Evolutionary conservation across 139 green algal species (phyloP).

Genomic region (Spirogloea muscicola): DNA sequence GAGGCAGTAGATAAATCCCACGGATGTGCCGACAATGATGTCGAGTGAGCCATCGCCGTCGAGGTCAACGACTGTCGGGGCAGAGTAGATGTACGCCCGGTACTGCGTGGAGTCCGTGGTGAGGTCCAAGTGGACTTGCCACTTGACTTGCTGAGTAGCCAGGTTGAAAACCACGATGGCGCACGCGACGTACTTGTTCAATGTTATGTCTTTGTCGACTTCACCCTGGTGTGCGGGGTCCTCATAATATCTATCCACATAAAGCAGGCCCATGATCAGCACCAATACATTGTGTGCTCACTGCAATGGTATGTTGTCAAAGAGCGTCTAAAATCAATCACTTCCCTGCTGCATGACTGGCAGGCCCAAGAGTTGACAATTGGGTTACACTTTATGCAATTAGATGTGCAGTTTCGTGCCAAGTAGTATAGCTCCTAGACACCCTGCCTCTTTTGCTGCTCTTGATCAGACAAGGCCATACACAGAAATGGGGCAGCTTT

Average conservation of each 20-base stretch:
- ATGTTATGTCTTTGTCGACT: constrained; percentile 58
- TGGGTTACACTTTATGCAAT: too few species aligned
- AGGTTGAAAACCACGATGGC: constrained; percentile 86
- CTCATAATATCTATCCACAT: constrained; percentile 82
- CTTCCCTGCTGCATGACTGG: too few species aligned
- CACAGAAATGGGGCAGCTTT: too few species aligned
- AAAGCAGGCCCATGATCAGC: too few species aligned
- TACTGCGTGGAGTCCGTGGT: constrained; percentile 77
- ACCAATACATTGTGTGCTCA: too few species aligned
- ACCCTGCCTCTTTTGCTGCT: not conserved
- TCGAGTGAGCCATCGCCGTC: constrained; percentile 82
- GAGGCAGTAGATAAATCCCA: constrained; percentile 95
- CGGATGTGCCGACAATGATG: constrained; percentile 81
- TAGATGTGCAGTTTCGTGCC: too few species aligned
- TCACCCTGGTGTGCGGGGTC: constrained; percentile 52
- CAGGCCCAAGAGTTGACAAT: too few species aligned
- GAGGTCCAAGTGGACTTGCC: constrained; percentile 96
- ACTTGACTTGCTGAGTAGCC: constrained; percentile 8
- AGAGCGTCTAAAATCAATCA: too few species aligned
- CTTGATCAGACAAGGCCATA: too few species aligned
- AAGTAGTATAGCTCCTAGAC: too few species aligned
- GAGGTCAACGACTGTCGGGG: constrained; percentile 82
- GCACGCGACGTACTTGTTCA: constrained; percentile 70
- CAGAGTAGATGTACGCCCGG: constrained; percentile 73
- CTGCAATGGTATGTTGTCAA: too few species aligned